Percentiles rank a stretch among this genome's conserved stretches.
Evolutionary conservation across 768 basidiomycete genomes (phyloP).

Genomic region (Boletus patriciae): DNA sequence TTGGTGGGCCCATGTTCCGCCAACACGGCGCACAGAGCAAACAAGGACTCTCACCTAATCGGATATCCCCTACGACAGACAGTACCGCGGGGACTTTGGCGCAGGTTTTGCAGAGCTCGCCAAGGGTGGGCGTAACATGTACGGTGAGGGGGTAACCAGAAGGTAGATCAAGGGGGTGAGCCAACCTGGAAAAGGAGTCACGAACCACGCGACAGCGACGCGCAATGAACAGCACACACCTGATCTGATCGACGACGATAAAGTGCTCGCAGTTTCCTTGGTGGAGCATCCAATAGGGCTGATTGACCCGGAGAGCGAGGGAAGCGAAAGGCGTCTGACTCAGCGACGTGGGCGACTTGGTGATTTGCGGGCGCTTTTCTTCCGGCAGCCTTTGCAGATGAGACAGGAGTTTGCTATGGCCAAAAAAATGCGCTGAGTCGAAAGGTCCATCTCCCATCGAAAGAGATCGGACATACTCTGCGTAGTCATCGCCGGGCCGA

Average conservation of each 20-base stretch:
- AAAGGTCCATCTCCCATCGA: background rate
- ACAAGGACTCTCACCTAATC: slow-evolving; percentile 78
- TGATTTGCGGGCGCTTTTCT: slow-evolving; percentile 34
- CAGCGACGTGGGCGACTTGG: slow-evolving; percentile 44
- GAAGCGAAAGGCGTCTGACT: slow-evolving; percentile 50
- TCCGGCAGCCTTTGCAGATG: slow-evolving; percentile 36
- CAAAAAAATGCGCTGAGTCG: background rate
- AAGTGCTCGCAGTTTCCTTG: slow-evolving; percentile 83
- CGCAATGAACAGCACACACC: slow-evolving; percentile 40
- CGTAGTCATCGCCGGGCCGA: slow-evolving; percentile 50
- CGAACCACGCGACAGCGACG: background rate
- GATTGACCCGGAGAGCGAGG: slow-evolving; percentile 60
- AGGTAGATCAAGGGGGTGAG: slow-evolving; percentile 55
- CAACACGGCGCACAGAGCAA: slow-evolving; percentile 73
- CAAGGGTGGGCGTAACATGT: slow-evolving; percentile 59
- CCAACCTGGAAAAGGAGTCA: slow-evolving; percentile 43
- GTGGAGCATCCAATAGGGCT: slow-evolving; percentile 83
- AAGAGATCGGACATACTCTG: slow-evolving; percentile 42
- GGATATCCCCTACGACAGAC: slow-evolving; percentile 67
- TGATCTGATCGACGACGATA: slow-evolving; percentile 68
- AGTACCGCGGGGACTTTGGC: slow-evolving; percentile 66
- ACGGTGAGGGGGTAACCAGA: slow-evolving; percentile 67
- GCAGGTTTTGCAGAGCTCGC: slow-evolving; percentile 71
- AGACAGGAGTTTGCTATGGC: slow-evolving; percentile 47
- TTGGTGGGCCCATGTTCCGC: slow-evolving; percentile 61